Base-by-base conservation (phyloP, 2,329 filamentous ascomycete species). In the Cordyceps militaris region DNA sequence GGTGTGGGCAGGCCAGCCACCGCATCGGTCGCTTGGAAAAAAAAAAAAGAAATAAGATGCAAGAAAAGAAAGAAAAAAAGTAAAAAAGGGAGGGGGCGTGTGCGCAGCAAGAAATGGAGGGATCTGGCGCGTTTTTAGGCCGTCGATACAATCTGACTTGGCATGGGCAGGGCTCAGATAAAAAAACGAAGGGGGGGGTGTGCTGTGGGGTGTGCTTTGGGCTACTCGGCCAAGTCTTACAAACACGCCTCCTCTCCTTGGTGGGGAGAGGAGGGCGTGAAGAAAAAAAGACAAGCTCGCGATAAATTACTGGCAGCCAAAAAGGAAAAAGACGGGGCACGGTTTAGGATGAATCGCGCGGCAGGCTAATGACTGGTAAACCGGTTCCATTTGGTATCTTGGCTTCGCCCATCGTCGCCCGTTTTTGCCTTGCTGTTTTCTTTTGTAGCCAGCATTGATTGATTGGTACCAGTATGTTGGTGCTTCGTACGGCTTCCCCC, bases 121-220 rank as follows among this genome's bases (percentile, higher is more conserved):
- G 66, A 72, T 69, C 69, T 71, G 65, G 69, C 65, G 64, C 63
- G 64, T 55, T 61, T 66, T 67, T 70, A 71, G 65, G 63, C 63
- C 66, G 63, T 67, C 65, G 69, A 71, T 70, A 66, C 69, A 72
- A 72, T 71, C 68, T 69, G 68, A 66, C 66, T 68, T 69, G 65
- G 64, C 66, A 44, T n/a, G n/a, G n/a, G 57, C 42, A 47, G 43
- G 49, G 49, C 56, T 58, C 48, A 32, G 40, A 54, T 38, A n/a
- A 24, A 16, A 40, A 16, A 36, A 36, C 14, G 36, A 3, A 40
- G n/a, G 16, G n/a, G n/a, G n/a, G n/a, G n/a, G n/a, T n/a, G n/a
- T n/a, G n/a, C n/a, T n/a, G n/a, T n/a, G n/a, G n/a, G n/a, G n/a
- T n/a, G n/a, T n/a, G n/a, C n/a, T n/a, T n/a, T n/a, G n/a, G n/a